Evolutionary conservation across 2,329 filamentous ascomycete genomes (phyloP).

Genomic region (Colletotrichum tanaceti): DNA sequence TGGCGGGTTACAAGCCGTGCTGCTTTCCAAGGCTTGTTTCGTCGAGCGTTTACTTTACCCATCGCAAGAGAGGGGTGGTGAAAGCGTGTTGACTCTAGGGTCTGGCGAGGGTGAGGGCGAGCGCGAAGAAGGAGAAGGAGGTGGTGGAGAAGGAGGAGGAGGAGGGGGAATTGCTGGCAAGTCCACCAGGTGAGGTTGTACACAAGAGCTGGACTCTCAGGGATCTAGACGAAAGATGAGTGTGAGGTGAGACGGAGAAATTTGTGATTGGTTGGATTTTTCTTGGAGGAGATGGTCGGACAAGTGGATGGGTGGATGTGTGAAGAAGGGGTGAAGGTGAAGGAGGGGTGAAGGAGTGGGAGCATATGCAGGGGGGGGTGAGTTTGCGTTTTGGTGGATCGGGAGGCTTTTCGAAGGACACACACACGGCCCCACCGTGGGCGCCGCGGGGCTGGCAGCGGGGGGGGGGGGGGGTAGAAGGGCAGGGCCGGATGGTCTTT

Average conservation of each 20-base stretch:
- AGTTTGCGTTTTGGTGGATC: not conserved
- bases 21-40: conserved; percentile 19
- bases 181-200: conserved; percentile 18
- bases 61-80: not conserved
- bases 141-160: too few species aligned
- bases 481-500: conserved; percentile 14
- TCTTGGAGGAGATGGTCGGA: not conserved
- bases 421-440: conserved; percentile 19
- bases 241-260: conserved; percentile 39
- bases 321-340: not conserved
- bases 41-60: conserved; percentile 12
- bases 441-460: conserved; percentile 12
- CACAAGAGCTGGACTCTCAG: not conserved
- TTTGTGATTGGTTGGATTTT: conserved; percentile 28
- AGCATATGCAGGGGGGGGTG: not conserved
- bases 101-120: not conserved
- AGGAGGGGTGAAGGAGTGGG: not conserved
- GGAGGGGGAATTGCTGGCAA: not conserved
- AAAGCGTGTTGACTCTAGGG: not conserved
- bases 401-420: not conserved
- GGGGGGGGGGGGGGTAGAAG: not conserved
- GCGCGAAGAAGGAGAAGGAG: too few species aligned
- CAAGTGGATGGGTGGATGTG: not conserved
- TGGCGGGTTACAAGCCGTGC: conserved; percentile 24
- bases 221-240: not conserved